Base-by-base conservation (phyloP, 2,329 filamentous ascomycete species). In the Penicillium hordei region DNA sequence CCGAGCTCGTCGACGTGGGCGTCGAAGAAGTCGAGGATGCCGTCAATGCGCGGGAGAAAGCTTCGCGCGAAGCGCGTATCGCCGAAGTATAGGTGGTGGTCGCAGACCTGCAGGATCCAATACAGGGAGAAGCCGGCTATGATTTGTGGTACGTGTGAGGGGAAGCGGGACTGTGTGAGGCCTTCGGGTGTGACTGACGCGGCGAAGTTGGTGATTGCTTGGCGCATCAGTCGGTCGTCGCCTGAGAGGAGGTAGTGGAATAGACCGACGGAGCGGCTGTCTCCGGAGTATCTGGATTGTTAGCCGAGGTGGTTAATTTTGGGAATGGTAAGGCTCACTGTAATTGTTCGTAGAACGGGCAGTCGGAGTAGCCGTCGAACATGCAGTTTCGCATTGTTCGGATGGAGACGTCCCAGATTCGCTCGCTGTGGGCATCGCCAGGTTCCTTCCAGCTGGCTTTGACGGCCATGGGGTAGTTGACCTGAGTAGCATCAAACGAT, bases 391-490 rank as follows among this genome's bases (percentile, higher is more conserved):
- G 58, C 52, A 75, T 60, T 0, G 72, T 74, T 12, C 70, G 64
- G 39, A 74, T 62, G 1, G 66, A 70, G 7, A 70, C 66, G 15
- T 69, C 64, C 72, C 72, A 75, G 7, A 75, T 65, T 6, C 58
- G 51, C 36, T 59, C 36, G 29, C 60, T 66, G 13, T 61, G 39
- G 19, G 54, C 2, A 25, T 64, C 63, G 1, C 33, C 57, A 0
- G 52, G 50, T n/a, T 65, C 58, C 4, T 61, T 52, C 62, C 65
- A 70, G 21, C 46, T 59, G 9, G 67, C 68, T 34, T 73, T 73
- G 6, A 75, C 58, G 0, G 56, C 61, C 38, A 77, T 57, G 0
- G 76, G 76, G 39, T 78, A 78, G 40, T 77, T 76, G 10, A 71
- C 68, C 48, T 75, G 72, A 1, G 59, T 70, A 1, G 69, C 70